These are phyloP conservation scores for Salvia sclarea DNA, from an alignment of 305 asterid genomes.

Conservation along the genomic window DNA sequence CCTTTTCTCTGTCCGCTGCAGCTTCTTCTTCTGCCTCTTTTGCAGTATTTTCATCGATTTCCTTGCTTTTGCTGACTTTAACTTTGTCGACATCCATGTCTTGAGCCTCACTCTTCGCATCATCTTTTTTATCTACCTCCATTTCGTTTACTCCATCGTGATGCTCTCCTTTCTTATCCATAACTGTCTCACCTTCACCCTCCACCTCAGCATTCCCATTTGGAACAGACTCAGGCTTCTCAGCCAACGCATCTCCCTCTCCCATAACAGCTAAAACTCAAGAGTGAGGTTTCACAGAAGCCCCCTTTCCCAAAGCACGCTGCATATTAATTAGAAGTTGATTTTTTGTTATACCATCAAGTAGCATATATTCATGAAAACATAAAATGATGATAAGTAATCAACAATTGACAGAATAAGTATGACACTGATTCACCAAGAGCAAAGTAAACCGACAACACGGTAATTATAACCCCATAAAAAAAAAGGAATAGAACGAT, in stretches of 20 bases:
- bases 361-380: neutral
- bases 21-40: slow-evolving; percentile 31
- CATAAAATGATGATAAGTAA: neutral
- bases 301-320: slow-evolving; percentile 13
- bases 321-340: neutral
- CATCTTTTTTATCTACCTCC: slow-evolving; percentile 43
- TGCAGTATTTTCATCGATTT: slow-evolving; percentile 35
- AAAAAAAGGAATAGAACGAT: neutral
- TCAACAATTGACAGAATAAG: neutral
- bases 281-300: neutral
- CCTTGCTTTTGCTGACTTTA: slow-evolving; percentile 29
- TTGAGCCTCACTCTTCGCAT: slow-evolving; percentile 33
- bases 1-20: slow-evolving; percentile 17
- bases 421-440: neutral
- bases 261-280: slow-evolving; percentile 51
- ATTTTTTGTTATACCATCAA: neutral
- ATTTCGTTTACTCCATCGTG: slow-evolving; percentile 35
- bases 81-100: slow-evolving; percentile 46
- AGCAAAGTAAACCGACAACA: neutral
- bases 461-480: neutral
- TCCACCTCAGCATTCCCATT: slow-evolving; percentile 44
- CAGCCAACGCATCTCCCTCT: slow-evolving; percentile 52
- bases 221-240: slow-evolving; percentile 41
- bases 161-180: slow-evolving; percentile 38
- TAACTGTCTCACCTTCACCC: slow-evolving; percentile 17